Percentiles rank a stretch among this genome's conserved stretches.
phyloP scores from a whole-genome alignment of 2,329 filamentous ascomycete species.

The Sordariomycetes sp. region DNA sequence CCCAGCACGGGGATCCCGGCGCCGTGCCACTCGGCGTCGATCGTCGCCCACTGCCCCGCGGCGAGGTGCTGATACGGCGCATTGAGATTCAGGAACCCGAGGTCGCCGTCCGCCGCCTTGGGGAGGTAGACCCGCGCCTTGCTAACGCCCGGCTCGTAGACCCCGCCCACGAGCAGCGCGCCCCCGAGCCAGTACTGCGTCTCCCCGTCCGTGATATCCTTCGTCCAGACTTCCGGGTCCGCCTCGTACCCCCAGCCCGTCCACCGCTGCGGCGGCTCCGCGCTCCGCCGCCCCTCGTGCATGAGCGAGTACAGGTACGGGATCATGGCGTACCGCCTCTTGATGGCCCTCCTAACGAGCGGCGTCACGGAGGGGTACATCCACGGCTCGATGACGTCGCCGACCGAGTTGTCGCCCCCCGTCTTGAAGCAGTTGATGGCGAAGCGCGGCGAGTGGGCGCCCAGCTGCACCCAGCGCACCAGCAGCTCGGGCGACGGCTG shows the following conservation, averaged over 20 bases:
- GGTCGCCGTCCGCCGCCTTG: slow-evolving; percentile 38
- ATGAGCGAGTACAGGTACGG: slow-evolving; percentile 61
- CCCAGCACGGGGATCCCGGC: slow-evolving; percentile 25
- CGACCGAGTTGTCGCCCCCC: slow-evolving; percentile 51
- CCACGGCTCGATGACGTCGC: slow-evolving; percentile 69
- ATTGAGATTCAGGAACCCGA: slow-evolving; percentile 53
- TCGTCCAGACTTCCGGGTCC: slow-evolving; percentile 56
- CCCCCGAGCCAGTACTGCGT: slow-evolving; percentile 67
- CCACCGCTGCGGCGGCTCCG: slow-evolving; percentile 59
- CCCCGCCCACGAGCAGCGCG: slow-evolving; percentile 52
- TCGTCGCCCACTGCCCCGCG: slow-evolving; percentile 25
- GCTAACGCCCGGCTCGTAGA: slow-evolving; percentile 49
- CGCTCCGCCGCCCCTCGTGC: slow-evolving; percentile 49
- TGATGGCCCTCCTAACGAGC: slow-evolving; percentile 53
- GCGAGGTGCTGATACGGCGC: slow-evolving; percentile 46
- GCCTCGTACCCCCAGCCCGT: slow-evolving; percentile 62
- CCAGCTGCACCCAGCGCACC: slow-evolving; percentile 63
- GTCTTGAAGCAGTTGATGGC: slow-evolving; percentile 76
- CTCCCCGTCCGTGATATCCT: slow-evolving; percentile 49
- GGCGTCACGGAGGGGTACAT: slow-evolving; percentile 61
- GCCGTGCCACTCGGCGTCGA: slow-evolving; percentile 30
- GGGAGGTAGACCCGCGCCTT: slow-evolving; percentile 53
- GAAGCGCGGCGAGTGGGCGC: slow-evolving; percentile 58
- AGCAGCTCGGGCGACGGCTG: slow-evolving; percentile 62
- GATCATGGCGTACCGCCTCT: slow-evolving; percentile 59